phyloP scores from a whole-genome alignment of 495 filamentous ascomycete species.

The Schizothecium vesticola region DNA sequence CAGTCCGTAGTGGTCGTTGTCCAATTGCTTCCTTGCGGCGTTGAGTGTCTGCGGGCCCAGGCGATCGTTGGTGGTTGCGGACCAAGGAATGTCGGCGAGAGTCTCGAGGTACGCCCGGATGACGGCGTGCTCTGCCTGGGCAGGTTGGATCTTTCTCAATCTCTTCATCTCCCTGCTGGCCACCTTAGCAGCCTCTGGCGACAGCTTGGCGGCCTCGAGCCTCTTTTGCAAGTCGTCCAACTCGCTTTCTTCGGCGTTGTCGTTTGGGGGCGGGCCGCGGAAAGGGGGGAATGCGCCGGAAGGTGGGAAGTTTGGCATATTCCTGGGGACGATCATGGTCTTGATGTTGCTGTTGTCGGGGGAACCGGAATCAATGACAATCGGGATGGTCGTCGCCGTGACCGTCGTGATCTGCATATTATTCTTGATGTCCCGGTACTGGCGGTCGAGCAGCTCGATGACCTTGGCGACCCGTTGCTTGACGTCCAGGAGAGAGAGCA shows the following conservation, averaged over 20 bases:
- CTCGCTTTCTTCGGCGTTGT: constrained; percentile 74
- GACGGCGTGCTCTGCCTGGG: constrained; percentile 92
- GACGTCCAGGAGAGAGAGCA: constrained; percentile 70
- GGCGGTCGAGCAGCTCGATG: constrained; percentile 72
- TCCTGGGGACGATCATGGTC: constrained; percentile 23
- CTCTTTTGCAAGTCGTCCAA: constrained; percentile 87
- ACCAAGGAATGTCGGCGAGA: constrained; percentile 91
- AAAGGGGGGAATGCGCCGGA: constrained; percentile 29
- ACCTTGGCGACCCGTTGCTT: constrained; percentile 72
- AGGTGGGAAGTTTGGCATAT: constrained; percentile 43
- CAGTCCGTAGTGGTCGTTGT: constrained; percentile 94
- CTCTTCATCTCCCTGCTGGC: constrained; percentile 84
- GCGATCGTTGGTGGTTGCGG: constrained; percentile 75
- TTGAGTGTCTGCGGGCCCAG: constrained; percentile 76
- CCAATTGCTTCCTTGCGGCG: constrained; percentile 79
- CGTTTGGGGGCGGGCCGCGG: constrained; percentile 38
- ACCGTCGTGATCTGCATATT: constrained; percentile 73
- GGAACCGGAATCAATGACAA: constrained; percentile 49
- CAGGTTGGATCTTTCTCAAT: constrained; percentile 89
- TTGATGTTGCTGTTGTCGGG: constrained; percentile 28
- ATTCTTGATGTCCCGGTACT: constrained; percentile 74
- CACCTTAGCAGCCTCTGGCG: constrained; percentile 66
- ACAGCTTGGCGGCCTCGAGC: constrained; percentile 71
- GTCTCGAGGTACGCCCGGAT: constrained; percentile 94
- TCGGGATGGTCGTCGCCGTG: constrained; percentile 52